phyloP scores from a whole-genome alignment of 1,139 yeast genomes.

The Ashbya aceris region DNA sequence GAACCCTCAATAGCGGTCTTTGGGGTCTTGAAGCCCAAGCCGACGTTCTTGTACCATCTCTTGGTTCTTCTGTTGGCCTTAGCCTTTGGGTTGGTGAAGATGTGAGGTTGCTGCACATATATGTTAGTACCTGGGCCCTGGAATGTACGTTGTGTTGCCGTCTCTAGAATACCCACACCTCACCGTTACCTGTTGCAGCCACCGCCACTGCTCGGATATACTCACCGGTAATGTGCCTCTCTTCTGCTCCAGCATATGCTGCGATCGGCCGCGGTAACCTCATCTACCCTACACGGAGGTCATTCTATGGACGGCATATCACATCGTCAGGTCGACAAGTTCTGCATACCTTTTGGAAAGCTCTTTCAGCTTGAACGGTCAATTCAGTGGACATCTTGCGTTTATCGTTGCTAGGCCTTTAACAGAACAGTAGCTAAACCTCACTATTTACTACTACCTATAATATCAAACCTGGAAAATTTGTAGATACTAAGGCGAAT shows the following conservation, averaged over 20 bases:
- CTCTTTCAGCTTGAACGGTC: conserved; percentile 99
- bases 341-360: conserved; percentile 98
- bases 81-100: conserved; percentile 99
- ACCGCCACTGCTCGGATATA: no score
- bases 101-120: conserved; percentile 86
- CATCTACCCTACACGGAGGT: no score
- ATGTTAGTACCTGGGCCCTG: conserved; percentile 6
- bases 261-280: no score
- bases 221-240: no score
- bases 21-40: conserved; percentile 99
- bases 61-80: conserved; percentile 98
- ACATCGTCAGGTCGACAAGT: background rate
- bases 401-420: conserved; percentile 21
- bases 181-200: no score
- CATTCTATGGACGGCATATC: no score
- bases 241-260: no score
- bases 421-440: background rate
- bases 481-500: no score
- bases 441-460: no score
- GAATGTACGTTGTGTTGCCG: no score
- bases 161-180: no score
- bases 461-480: no score
- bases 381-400: conserved; percentile 95
- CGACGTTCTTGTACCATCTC: conserved; percentile 99
- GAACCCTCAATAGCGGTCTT: conserved; percentile 96